Evolutionary conservation across 2,329 filamentous ascomycete species (phyloP), one percentile per base, ranked within the genome.

Genomic region (Sphaerulina vaccinii): DNA sequence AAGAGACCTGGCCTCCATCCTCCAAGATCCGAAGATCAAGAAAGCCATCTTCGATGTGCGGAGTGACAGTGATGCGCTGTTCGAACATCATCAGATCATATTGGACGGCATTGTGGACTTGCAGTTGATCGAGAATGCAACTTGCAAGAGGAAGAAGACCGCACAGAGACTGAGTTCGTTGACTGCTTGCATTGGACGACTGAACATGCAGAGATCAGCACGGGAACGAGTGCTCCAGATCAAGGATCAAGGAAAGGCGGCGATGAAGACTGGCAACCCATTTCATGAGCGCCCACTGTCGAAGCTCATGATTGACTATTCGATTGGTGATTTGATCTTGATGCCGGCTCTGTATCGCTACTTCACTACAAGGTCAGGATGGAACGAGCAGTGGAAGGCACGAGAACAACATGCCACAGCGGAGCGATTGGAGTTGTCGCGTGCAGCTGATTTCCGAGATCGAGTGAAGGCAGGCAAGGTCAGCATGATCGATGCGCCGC

Each of bases 41-140:
- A 51, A 51, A 32, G 48, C 37, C 13, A 41, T 51, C 39, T 51
- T 51, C 23, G 48, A 51, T 15, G 43, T 38, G n/a, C 40, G 48
- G 39, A 41, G 38, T n/a, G 48, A 51, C 21, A 44, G 48, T 32
- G 48, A 51, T 22, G 48, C 39, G 6, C 40, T 51, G 10, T 51
- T 38, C 13, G 40, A 27, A 10, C 48, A 43, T 27, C 15, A 37
- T 29, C 8, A 29, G 3, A n/a, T 51, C 24, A 35, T 4, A 13
- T 39, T 51, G 3, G 48, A 29, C 10, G 48, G 48, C 21, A 21
- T 51, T 9, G 29, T 51, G 11, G 48, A 51, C 23, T 22, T 51
- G 1, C 48, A 51, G 21, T 32, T 51, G 2, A 33, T 51, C 24
- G 48, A 51, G 27, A 39, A 18, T 10, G 48, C 48, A 18, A 51